Percentiles rank a stretch among this genome's conserved stretches.
phyloP scores from a whole-genome alignment of 805 yeast species.

The Wickerhamiella vanderwaltii region DNA sequence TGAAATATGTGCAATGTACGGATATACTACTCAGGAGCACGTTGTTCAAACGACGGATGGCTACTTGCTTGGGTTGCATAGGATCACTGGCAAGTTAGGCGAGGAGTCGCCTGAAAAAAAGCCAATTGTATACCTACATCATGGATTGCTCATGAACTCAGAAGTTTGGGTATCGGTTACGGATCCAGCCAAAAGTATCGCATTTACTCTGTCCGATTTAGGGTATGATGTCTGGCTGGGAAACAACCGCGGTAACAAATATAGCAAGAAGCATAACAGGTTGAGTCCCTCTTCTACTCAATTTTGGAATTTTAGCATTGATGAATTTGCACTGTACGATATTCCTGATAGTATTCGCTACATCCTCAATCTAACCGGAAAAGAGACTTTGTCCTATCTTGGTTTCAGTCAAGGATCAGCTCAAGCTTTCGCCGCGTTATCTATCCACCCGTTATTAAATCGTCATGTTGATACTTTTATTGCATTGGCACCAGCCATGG shows the following conservation, averaged over 20 bases:
- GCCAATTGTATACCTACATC: slow-evolving; percentile 70
- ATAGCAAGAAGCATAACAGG: slow-evolving; percentile 64
- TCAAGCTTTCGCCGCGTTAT: slow-evolving; percentile 75
- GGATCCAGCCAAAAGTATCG: slow-evolving; percentile 44
- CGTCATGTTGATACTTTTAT: slow-evolving; percentile 43
- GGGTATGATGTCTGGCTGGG: slow-evolving; percentile 97
- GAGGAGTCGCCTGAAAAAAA: slow-evolving; percentile 11
- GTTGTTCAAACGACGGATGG: slow-evolving; percentile 67
- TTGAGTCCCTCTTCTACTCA: slow-evolving; percentile 33
- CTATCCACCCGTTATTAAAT: slow-evolving; percentile 52
- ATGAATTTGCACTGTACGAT: slow-evolving; percentile 84
- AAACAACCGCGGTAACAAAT: slow-evolving; percentile 84
- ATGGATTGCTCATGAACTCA: slow-evolving; percentile 80
- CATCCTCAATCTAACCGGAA: slow-evolving; percentile 43
- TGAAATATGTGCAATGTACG: slow-evolving; percentile 56
- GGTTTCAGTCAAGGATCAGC: slow-evolving; percentile 95
- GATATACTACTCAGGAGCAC: slow-evolving; percentile 62
- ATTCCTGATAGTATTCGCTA: slow-evolving; percentile 76
- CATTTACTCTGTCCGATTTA: slow-evolving; percentile 61
- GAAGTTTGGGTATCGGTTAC: slow-evolving; percentile 61
- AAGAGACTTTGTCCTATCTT: slow-evolving; percentile 45
- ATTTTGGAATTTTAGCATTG: slow-evolving; percentile 86
- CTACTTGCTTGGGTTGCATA: slow-evolving; percentile 62
- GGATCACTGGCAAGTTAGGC: slow-evolving; percentile 32
- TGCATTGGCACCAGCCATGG: slow-evolving; percentile 89